Percentiles rank a stretch among this genome's conserved stretches.
Evolutionary conservation across 805 yeast genomes (phyloP).

Genomic region (Blastobotrys muscicola): DNA sequence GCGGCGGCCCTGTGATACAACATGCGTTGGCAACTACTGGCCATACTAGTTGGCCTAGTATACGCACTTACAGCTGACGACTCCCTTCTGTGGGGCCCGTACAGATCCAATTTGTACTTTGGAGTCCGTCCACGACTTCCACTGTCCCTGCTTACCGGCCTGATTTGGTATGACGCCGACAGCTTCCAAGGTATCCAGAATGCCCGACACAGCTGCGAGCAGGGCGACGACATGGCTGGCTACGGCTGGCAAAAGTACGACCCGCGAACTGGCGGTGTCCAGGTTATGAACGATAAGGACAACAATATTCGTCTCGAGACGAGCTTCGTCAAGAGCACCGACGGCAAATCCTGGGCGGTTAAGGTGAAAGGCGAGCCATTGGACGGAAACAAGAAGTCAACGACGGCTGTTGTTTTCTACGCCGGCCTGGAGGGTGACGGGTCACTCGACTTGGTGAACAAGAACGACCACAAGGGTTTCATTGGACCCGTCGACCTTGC

Average conservation of each 20-base stretch:
- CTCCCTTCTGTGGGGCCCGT: constrained; percentile 84
- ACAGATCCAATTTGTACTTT: constrained; percentile 74
- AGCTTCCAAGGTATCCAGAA: constrained; percentile 41
- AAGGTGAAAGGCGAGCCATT: constrained; percentile 62
- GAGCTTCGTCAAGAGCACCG: constrained; percentile 64
- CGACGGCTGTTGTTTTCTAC: constrained; percentile 66
- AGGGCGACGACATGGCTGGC: constrained; percentile 54
- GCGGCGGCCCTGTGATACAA: no score
- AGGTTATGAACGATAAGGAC: constrained; percentile 58
- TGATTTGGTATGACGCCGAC: constrained; percentile 80
- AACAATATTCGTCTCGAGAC: constrained; percentile 54
- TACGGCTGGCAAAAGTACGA: constrained; percentile 88
- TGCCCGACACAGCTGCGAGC: constrained; percentile 69
- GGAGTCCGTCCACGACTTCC: constrained; percentile 80
- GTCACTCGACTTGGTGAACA: constrained; percentile 22
- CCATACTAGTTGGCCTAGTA: no score
- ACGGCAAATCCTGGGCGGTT: constrained; percentile 67
- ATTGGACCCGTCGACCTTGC: constrained; percentile 30
- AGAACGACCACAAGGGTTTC: constrained; percentile 19
- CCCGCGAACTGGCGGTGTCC: constrained; percentile 79
- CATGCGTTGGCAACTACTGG: no score
- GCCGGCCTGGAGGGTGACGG: constrained; percentile 62
- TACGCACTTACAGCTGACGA: constrained; percentile 18
- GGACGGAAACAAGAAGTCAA: constrained; percentile 25
- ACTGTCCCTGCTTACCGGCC: constrained; percentile 61